phyloP scores from a whole-genome alignment of 2,329 filamentous ascomycete species.

The Elsinoe perseae region DNA sequence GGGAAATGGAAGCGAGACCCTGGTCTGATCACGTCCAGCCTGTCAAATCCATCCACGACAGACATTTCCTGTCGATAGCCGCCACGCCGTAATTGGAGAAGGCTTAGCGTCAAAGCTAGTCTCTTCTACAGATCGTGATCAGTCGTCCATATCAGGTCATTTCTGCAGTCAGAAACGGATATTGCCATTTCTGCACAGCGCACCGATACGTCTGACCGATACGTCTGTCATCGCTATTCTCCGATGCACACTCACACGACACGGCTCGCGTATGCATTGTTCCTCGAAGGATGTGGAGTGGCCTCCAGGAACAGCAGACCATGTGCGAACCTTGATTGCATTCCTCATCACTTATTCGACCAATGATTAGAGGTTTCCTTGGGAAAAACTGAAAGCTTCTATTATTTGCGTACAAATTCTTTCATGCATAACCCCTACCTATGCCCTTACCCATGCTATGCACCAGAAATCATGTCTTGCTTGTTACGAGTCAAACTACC shows the following conservation, averaged over 20 bases:
- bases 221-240: neutral
- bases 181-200: neutral
- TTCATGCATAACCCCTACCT: neutral
- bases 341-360: neutral
- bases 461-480: neutral
- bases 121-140: slow-evolving; percentile 3
- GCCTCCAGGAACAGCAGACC: slow-evolving; percentile 5
- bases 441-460: slow-evolving; percentile 7
- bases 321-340: neutral
- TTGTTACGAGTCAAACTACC: slow-evolving; percentile 35
- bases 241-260: neutral
- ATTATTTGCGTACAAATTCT: neutral
- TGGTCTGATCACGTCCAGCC: neutral
- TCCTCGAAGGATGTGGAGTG: neutral
- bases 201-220: neutral
- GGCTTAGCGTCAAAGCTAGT: slow-evolving; percentile 4
- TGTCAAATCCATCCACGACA: neutral
- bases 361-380: neutral
- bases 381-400: neutral
- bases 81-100: slow-evolving; percentile 11
- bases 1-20: slow-evolving; percentile 4
- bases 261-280: neutral
- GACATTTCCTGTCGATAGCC: neutral
- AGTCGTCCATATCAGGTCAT: neutral
- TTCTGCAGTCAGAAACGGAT: neutral